Percentiles rank a stretch among this genome's conserved stretches.
phyloP scores from a whole-genome alignment of 768 basidiomycete species.

The Mycena metata region DNA sequence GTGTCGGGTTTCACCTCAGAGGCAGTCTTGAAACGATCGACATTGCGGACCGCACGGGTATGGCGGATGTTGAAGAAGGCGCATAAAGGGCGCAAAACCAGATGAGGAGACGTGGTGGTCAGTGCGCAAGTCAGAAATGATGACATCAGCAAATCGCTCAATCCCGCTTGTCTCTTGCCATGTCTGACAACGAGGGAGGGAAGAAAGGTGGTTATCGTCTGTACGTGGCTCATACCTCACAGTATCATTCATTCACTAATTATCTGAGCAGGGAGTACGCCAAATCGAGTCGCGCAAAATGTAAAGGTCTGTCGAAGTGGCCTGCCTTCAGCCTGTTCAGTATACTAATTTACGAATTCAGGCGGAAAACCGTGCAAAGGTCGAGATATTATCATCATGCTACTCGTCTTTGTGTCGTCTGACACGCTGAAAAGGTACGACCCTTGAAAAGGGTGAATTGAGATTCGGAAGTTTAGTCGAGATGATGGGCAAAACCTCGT shows the following conservation, averaged over 20 bases:
- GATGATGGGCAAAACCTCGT: conserved; percentile 74
- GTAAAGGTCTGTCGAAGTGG: conserved; percentile 74
- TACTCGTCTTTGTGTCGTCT: conserved; percentile 14
- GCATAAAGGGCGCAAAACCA: too few relatives aligned
- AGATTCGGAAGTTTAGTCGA: conserved; percentile 84
- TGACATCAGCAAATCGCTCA: not conserved
- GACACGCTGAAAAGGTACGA: conserved; percentile 62
- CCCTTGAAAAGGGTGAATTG: conserved; percentile 79
- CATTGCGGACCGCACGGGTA: not conserved
- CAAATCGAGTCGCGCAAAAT: conserved; percentile 74
- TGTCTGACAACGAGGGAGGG: conserved; percentile 48
- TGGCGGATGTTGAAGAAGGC: not conserved
- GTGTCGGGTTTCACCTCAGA: too few relatives aligned
- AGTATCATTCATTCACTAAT: too few relatives aligned
- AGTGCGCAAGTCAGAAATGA: conserved; percentile 13
- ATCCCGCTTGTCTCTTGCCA: conserved; percentile 32
- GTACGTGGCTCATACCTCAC: too few relatives aligned
- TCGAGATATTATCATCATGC: conserved; percentile 50
- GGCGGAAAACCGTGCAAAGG: conserved; percentile 85
- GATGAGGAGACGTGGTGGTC: not conserved
- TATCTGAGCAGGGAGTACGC: conserved; percentile 87
- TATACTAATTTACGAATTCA: too few relatives aligned
- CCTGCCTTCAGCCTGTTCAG: too few relatives aligned
- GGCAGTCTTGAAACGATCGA: too few relatives aligned
- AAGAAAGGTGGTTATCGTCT: conserved; percentile 78